Evolutionary conservation across 2,329 filamentous ascomycete species (phyloP).

Genomic region (Dothistroma septosporum): DNA sequence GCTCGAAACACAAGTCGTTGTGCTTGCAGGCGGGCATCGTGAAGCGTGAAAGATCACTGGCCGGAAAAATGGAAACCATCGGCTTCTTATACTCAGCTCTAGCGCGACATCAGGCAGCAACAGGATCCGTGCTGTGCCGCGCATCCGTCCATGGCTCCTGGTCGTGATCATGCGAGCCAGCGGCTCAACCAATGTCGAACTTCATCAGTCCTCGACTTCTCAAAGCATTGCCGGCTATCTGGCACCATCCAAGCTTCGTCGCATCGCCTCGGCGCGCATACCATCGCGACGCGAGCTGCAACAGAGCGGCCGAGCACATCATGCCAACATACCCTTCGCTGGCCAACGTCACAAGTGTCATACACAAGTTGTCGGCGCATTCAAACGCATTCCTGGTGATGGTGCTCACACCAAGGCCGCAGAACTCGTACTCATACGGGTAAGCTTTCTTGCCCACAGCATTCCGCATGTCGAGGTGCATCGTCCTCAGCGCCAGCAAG

Average conservation of each 20-base stretch:
- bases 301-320: not conserved
- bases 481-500: not conserved
- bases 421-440: not conserved
- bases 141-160: not conserved
- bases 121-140: not conserved
- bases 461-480: not conserved
- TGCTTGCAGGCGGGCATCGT: conserved; percentile 13
- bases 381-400: not conserved
- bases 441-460: not conserved
- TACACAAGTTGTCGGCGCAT: not conserved
- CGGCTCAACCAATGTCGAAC: not conserved
- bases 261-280: not conserved
- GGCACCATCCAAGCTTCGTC: not conserved
- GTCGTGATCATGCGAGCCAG: not conserved
- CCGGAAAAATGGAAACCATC: not conserved
- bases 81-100: not conserved
- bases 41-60: not conserved
- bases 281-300: not conserved
- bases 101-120: not conserved
- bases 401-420: not conserved
- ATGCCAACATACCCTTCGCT: not conserved
- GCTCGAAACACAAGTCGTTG: conserved; percentile 18
- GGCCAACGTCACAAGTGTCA: not conserved
- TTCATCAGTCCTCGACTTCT: not conserved
- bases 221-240: not conserved